Evolutionary conservation across 257 asterid species (phyloP).

Genomic region (Linaria vulgaris): DNA sequence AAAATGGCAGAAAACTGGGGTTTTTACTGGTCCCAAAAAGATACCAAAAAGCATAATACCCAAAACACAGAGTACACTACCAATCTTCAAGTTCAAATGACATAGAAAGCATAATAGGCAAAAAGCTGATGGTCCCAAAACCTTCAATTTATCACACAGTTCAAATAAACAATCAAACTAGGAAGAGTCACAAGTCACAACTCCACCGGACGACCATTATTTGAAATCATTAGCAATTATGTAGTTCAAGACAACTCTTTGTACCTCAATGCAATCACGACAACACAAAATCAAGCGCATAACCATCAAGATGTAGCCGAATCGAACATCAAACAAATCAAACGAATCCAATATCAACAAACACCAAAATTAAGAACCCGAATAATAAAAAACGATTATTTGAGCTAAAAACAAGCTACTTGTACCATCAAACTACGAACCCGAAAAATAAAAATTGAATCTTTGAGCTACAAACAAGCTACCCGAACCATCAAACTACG

Average conservation of each 20-base stretch:
- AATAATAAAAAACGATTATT: not conserved
- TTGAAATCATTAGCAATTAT: no score
- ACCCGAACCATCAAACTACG: no score
- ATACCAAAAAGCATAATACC: not conserved
- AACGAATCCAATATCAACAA: not conserved
- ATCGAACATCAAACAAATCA: not conserved
- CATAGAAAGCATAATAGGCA: not conserved
- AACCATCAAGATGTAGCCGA: not conserved
- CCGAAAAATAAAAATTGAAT: not conserved
- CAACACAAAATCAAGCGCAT: not conserved
- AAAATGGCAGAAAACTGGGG: not conserved
- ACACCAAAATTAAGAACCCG: not conserved
- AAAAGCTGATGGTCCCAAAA: slow-evolving; percentile 14
- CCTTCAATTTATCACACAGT: not conserved
- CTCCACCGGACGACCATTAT: no score
- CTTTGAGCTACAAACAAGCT: not conserved
- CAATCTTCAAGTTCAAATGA: not conserved
- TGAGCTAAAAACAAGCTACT: not conserved
- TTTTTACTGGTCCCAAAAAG: slow-evolving; percentile 5
- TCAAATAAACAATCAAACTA: not conserved
- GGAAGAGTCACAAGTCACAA: no score
- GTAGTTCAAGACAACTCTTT: not conserved
- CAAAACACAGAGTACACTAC: not conserved
- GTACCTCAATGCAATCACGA: not conserved
- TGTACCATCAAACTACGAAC: no score